phyloP scores from a whole-genome alignment of 768 basidiomycete species.

The Lepiota subincarnata region DNA sequence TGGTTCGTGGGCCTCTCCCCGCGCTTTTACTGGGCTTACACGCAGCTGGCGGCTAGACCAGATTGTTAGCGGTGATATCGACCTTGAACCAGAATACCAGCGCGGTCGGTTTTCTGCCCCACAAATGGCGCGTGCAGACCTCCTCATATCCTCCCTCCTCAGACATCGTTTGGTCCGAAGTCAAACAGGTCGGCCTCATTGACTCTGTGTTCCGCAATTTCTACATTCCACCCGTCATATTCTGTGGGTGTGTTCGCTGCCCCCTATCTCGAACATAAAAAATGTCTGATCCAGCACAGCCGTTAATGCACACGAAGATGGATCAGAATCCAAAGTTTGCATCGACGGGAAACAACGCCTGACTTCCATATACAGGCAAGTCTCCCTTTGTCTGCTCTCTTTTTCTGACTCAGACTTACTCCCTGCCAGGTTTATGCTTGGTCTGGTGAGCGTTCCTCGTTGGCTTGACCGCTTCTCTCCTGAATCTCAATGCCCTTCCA shows the following conservation, averaged over 20 bases:
- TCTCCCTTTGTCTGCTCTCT: conserved; percentile 3
- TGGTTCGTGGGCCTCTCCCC: too few species aligned
- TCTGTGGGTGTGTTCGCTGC: conserved; percentile 40
- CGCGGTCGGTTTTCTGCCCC: conserved; percentile 50
- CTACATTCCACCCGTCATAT: conserved; percentile 60
- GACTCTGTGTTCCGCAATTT: conserved; percentile 79
- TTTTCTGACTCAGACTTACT: background rate
- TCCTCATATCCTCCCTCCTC: background rate
- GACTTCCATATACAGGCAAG: conserved; percentile 68
- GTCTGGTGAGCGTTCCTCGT: conserved; percentile 42
- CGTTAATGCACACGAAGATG: conserved; percentile 51
- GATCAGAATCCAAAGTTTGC: conserved; percentile 60
- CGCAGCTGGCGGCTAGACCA: conserved; percentile 61
- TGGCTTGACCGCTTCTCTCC: conserved; percentile 2
- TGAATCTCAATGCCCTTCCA: background rate
- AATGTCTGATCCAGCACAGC: conserved; percentile 25
- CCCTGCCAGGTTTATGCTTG: conserved; percentile 57
- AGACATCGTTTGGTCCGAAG: conserved; percentile 80
- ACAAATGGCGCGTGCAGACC: background rate
- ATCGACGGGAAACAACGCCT: conserved; percentile 82
- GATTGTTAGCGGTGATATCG: conserved; percentile 57
- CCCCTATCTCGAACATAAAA: background rate
- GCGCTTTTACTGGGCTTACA: too few species aligned
- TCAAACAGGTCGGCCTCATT: conserved; percentile 70
- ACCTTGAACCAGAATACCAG: conserved; percentile 76